Base-by-base conservation (phyloP, 1,284 basidiomycete species). In the Amylostereum areolatum region DNA sequence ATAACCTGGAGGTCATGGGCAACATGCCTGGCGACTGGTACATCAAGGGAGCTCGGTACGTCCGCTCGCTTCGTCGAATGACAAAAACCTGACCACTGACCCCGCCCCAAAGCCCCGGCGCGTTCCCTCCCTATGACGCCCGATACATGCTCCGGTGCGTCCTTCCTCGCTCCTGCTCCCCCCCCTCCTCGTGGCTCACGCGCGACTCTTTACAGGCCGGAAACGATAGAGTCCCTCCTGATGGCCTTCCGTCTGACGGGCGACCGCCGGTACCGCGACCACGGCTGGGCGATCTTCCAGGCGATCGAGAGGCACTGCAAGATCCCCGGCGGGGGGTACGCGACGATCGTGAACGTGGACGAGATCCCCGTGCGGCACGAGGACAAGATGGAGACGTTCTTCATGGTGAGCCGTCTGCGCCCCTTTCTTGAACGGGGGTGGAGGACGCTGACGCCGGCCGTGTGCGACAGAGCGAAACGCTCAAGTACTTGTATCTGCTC, bases 91-190 rank as follows among this genome's bases (percentile, higher is more conserved):
- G n/a, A n/a, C n/a, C n/a, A n/a, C n/a, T n/a, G n/a, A n/a, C n/a
- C n/a, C n/a, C n/a, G n/a, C n/a, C n/a, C n/a, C n/a, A n/a, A n/a
- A 84, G 80, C 29, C 73, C 73, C 4, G 75, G 75, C 28, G 70
- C 63, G 44, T 62, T 65, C 35, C 67, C 82, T 49, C 68, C 80
- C 53, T 73, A 92, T 73, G 93, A 97, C 58, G 90, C 92, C 9
- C 81, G 92, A 48, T 97, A 97, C 64, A 96, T 97, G 55, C 79
- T 96, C 11, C 76, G 90, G 83, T 82, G 54, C 25, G 73, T 59
- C 47, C 27, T 48, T 42, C 46, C 40, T 51, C 11, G 18, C 40
- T 37, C 46, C 27, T 32, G 39, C 9, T 40, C n/a, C n/a, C n/a
- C n/a, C n/a, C n/a, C n/a, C n/a, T n/a, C n/a, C n/a, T n/a, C n/a